Percentiles rank a stretch among this genome's conserved stretches.
Conservation (phyloP, 768 basidiomycete species). For the Kwoniella sp. region DNA sequence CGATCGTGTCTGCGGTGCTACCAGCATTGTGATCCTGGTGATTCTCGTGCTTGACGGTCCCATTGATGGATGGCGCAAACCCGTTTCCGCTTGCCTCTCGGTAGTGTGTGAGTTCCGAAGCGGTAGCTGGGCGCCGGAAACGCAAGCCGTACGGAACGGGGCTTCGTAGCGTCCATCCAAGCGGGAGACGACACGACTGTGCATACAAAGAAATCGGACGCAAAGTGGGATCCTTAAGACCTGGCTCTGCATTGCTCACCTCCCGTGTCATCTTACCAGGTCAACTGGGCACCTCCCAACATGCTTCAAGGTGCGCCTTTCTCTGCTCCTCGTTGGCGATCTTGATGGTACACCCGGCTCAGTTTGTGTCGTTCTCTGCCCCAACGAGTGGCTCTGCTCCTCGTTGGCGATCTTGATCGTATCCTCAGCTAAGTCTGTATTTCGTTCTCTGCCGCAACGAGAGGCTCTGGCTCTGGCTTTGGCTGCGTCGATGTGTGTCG, state of each 20-base stretch:
- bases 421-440: too few relatives aligned
- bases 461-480: too few relatives aligned
- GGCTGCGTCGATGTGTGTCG: too few relatives aligned
- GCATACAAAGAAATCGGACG: too few relatives aligned
- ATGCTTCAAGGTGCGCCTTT: conserved; percentile 4
- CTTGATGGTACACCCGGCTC: conserved; percentile 3
- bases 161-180: background rate
- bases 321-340: conserved; percentile 6
- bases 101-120: too few relatives aligned
- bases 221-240: too few relatives aligned
- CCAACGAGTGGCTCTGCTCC: background rate
- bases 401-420: too few relatives aligned
- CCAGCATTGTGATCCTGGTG: background rate
- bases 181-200: background rate
- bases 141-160: background rate
- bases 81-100: too few relatives aligned
- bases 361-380: background rate
- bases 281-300: conserved; percentile 6
- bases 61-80: too few relatives aligned
- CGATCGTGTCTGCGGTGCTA: conserved; percentile 3
- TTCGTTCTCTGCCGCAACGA: too few relatives aligned
- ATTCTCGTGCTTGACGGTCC: too few relatives aligned
- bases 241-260: conserved; percentile 6
- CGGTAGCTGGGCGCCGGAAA: background rate
- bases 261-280: background rate